A percentile compares a stretch with the other conserved stretches of the same genome.
Evolutionary conservation across 768 basidiomycete genomes (phyloP).

Genomic region (Tremella fuciformis): DNA sequence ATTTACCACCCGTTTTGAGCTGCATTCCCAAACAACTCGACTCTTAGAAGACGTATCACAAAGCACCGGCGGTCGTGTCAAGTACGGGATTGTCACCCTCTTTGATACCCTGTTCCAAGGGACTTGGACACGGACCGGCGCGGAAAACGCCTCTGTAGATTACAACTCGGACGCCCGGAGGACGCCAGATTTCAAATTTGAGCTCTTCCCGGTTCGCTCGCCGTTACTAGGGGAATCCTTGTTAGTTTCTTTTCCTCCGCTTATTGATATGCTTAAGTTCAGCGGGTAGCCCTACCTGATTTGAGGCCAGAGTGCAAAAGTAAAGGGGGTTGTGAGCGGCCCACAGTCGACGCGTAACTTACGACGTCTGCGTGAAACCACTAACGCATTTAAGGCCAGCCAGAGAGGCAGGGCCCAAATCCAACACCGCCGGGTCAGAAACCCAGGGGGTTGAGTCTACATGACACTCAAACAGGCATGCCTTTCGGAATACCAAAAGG

Average conservation of each 20-base stretch:
- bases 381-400: conserved; percentile 58
- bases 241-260: conserved; percentile 89
- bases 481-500: conserved; percentile 71
- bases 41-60: conserved; percentile 73
- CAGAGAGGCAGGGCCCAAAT: conserved; percentile 37
- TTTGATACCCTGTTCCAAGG: conserved; percentile 73
- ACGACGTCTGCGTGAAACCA: conserved; percentile 57
- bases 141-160: conserved; percentile 74
- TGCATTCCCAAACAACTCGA: conserved; percentile 84
- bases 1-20: conserved; percentile 78
- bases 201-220: conserved; percentile 80
- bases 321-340: conserved; percentile 56
- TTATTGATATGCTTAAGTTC: conserved; percentile 88
- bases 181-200: conserved; percentile 76
- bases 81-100: conserved; percentile 56
- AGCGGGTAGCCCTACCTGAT: conserved; percentile 79
- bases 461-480: conserved; percentile 66
- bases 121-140: conserved; percentile 71
- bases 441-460: conserved; percentile 38
- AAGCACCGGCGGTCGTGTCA: conserved; percentile 63
- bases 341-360: conserved; percentile 57
- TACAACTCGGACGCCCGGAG: conserved; percentile 67
- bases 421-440: conserved; percentile 26
- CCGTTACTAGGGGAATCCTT: conserved; percentile 84
- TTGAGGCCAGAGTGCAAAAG: conserved; percentile 61